These are phyloP conservation scores for Botrytis medusae DNA, from an alignment of 2,329 filamentous ascomycete species.

Conservation along the genomic window DNA sequence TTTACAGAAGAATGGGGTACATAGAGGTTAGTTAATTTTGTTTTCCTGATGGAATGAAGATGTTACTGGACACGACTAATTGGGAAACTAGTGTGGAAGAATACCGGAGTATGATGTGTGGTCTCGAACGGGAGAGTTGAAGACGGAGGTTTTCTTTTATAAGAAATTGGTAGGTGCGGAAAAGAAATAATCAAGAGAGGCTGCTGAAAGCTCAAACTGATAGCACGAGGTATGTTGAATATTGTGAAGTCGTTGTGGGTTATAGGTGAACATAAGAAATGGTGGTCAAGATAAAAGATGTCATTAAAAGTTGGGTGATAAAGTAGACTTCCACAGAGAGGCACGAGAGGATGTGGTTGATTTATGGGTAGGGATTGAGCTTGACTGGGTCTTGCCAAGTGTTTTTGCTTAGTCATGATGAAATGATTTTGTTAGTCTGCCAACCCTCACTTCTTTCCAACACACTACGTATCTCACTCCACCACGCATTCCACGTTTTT, in stretches of 20 bases:
- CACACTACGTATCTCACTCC: background rate
- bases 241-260: background rate
- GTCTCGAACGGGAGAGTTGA: slow-evolving; percentile 49
- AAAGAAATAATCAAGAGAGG: background rate
- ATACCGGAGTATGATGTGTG: slow-evolving; percentile 55
- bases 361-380: background rate
- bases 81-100: slow-evolving; percentile 42
- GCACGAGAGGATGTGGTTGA: background rate
- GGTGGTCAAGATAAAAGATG: background rate
- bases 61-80: background rate
- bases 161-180: slow-evolving; percentile 47
- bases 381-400: background rate
- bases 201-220: background rate
- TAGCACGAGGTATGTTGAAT: background rate
- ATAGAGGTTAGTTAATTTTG: slow-evolving; percentile 42
- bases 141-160: slow-evolving; percentile 57
- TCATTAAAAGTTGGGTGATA: background rate
- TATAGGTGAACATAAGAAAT: background rate
- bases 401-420: background rate
- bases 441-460: background rate
- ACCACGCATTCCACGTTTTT: background rate
- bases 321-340: background rate
- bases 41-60: background rate
- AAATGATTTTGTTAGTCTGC: background rate
- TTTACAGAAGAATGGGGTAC: slow-evolving; percentile 59